Conservation (phyloP, 129 eudicot genomes). For the Helianthus tuberosus region DNA sequence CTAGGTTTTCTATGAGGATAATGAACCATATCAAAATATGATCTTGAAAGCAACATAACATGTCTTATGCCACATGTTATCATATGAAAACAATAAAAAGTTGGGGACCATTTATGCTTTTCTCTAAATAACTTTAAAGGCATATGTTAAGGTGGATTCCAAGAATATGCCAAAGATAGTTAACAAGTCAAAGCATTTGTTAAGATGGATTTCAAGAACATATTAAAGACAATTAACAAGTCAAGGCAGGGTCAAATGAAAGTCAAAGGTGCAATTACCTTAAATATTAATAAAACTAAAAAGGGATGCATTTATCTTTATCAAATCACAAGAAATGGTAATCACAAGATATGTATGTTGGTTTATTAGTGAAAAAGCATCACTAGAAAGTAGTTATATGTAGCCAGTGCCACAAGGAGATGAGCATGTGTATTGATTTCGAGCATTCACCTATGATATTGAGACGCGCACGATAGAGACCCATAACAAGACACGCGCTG, state of each 20-base stretch:
- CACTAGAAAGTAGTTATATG: conserved; percentile 22
- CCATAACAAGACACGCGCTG: conserved; percentile 23
- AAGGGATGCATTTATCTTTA: conserved; percentile 7
- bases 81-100: conserved; percentile 1
- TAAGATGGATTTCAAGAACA: conserved; percentile 8
- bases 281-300: background rate
- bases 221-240: background rate
- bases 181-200: background rate
- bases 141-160: background rate
- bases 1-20: conserved; percentile 20
- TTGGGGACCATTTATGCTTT: conserved; percentile 20
- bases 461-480: conserved; percentile 21
- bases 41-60: conserved; percentile 31
- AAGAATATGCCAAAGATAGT: background rate
- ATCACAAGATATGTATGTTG: conserved; percentile 12
- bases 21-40: conserved; percentile 19
- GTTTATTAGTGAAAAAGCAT: conserved; percentile 3
- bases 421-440: conserved; percentile 21
- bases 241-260: background rate
- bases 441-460: conserved; percentile 24
- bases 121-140: conserved; percentile 10
- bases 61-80: conserved; percentile 29
- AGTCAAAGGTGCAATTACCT: conserved; percentile 6
- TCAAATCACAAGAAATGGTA: conserved; percentile 5
- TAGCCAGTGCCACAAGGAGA: conserved; percentile 20